Evolutionary conservation across 306 rosid genomes (phyloP).

Genomic region (Trifolium repens): DNA sequence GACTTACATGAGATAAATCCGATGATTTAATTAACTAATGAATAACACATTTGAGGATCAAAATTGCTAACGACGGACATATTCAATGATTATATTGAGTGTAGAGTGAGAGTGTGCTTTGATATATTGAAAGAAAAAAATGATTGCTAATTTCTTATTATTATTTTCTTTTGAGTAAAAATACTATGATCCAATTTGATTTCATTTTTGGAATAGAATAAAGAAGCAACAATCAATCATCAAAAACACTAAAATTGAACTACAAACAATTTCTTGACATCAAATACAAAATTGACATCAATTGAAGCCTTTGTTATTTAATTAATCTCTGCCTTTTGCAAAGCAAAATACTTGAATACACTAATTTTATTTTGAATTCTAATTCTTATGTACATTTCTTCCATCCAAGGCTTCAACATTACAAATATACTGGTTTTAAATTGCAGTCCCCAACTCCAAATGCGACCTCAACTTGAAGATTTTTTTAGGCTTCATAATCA

Average conservation of each 20-base stretch:
- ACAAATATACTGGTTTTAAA: slow-evolving; percentile 19
- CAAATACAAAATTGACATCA: slow-evolving; percentile 23
- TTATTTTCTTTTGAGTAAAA: background rate
- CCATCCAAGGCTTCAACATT: slow-evolving; percentile 23
- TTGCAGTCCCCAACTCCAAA: background rate
- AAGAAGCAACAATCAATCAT: background rate
- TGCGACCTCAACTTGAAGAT: background rate
- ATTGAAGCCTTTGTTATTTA: background rate
- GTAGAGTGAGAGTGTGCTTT: background rate
- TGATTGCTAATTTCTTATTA: background rate
- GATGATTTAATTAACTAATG: background rate
- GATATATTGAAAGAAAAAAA: background rate
- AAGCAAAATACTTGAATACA: slow-evolving; percentile 34
- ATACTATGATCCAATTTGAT: slow-evolving; percentile 4
- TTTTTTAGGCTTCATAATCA: background rate
- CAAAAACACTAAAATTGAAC: slow-evolving; percentile 37
- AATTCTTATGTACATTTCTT: slow-evolving; percentile 45
- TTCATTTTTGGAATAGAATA: slow-evolving; percentile 19
- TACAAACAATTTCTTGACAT: slow-evolving; percentile 24
- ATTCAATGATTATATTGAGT: background rate
- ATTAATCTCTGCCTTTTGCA: slow-evolving; percentile 8
- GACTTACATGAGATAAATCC: background rate
- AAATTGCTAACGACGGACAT: background rate
- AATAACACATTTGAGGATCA: background rate
- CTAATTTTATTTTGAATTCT: slow-evolving; percentile 13